Evolutionary conservation across 2,329 filamentous ascomycete species (phyloP).

Genomic region (Cadophora luteo-olivacea): DNA sequence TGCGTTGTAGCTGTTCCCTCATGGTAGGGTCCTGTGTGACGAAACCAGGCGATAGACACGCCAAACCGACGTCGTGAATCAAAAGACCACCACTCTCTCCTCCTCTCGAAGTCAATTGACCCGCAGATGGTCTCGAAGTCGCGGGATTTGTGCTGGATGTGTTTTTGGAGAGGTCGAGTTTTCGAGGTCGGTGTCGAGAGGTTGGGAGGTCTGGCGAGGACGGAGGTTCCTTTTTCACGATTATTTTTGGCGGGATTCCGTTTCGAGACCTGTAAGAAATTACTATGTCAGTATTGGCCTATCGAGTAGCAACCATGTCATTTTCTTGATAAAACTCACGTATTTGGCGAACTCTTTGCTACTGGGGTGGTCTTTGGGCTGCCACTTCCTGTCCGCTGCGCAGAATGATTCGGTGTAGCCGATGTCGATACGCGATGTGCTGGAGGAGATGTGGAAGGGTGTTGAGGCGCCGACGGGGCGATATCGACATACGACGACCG

Average conservation of each 20-base stretch:
- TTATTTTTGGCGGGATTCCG: slow-evolving; percentile 73
- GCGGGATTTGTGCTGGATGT: slow-evolving; percentile 55
- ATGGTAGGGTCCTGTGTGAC: slow-evolving; percentile 95
- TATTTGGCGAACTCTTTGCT: slow-evolving; percentile 64
- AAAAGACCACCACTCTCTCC: slow-evolving; percentile 70
- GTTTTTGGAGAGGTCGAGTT: slow-evolving; percentile 78
- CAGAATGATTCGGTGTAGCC: slow-evolving; percentile 51
- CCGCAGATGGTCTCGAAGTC: slow-evolving; percentile 72
- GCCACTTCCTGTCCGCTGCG: slow-evolving; percentile 58
- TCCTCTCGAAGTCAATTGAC: slow-evolving; percentile 71
- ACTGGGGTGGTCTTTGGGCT: slow-evolving; percentile 57
- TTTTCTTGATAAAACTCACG: slow-evolving; percentile 55
- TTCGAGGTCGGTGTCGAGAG: slow-evolving; percentile 76
- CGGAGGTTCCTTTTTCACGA: slow-evolving; percentile 95
- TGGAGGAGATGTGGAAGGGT: slow-evolving; percentile 41
- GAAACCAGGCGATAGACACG: slow-evolving; percentile 94
- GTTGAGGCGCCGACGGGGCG: slow-evolving; percentile 44
- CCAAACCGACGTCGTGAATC: slow-evolving; percentile 92
- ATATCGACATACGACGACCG: slow-evolving; percentile 62
- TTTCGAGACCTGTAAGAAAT: slow-evolving; percentile 55
- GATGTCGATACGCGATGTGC: slow-evolving; percentile 42
- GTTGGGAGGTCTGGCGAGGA: slow-evolving; percentile 83
- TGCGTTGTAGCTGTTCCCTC: slow-evolving; percentile 94
- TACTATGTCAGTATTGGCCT: slow-evolving; percentile 32
- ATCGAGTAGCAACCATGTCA: slow-evolving; percentile 28